Evolutionary conservation across 257 asterid species (phyloP), one percentile per base, ranked within the genome.

Genomic region (Solanum phureja): DNA sequence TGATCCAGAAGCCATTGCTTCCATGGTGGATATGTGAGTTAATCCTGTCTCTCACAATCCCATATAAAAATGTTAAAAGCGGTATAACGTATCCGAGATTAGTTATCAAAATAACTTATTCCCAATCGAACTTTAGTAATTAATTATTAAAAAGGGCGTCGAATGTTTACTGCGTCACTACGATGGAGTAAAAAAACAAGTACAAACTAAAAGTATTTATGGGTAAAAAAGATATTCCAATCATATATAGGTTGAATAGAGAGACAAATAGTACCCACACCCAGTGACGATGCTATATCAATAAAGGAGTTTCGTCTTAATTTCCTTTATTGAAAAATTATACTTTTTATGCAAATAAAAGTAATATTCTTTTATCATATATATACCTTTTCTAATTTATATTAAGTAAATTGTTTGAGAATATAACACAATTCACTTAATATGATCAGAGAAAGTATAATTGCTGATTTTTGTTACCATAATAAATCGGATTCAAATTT

Each of bases 1-100:
- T 72, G 93, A 96, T 92, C 99, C 98, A 52, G 99, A 95, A 58
- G 89, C 90, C 56, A 94, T 94, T 19, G 97, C 93, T 68, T 89
- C 93, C 60, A 91, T 93, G 93, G 98, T 95, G 88, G 87, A 91
- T 62, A 93, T 89, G 98, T 95, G 90, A 90, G 98, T 87, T 74
- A 34, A 34, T 74, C 34, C n/a, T 89, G 75, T 86, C 24, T 58
- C 37, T 49, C 69, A 42, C 66, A 34, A 35, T 62, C 11, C 7
- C 35, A 75, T 16, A 72, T 12, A 73, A 19, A 44, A 13, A 60
- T 8, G 68, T 60, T 21, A 21, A 44, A 44, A 7, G 68, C n/a
- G 2, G 4, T 7, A 58, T 19, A 19, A 19, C 66, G 0, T 1
- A 21, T 58, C 4, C 27, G 27, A 60, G 29, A 60, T 60, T 58